Conservation (phyloP, 768 basidiomycete species). For the Coprinopsis cinerea region DNA sequence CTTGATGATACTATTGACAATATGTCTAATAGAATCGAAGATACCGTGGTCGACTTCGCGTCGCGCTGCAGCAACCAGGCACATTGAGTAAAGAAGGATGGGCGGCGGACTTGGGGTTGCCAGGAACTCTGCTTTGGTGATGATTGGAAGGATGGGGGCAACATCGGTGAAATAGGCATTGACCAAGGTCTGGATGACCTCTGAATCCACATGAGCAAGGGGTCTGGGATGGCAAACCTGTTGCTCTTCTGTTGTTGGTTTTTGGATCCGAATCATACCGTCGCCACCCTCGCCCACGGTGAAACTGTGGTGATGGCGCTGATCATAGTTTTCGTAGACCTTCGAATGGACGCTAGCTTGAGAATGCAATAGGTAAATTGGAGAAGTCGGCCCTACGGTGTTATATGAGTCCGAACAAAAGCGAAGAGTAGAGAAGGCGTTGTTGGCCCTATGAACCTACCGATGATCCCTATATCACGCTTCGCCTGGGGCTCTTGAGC, state of each 20-base stretch:
- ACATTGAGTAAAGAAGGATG: conserved; percentile 89
- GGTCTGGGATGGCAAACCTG: conserved; percentile 53
- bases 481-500: conserved; percentile 36
- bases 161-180: conserved; percentile 92
- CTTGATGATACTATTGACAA: conserved; percentile 84
- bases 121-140: conserved; percentile 86
- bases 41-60: conserved; percentile 77
- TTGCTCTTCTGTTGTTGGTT: conserved; percentile 52
- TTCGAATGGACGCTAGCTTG: conserved; percentile 80
- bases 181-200: conserved; percentile 73
- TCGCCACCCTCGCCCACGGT: conserved; percentile 81
- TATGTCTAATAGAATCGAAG: conserved; percentile 86
- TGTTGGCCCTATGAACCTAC: conserved; percentile 30
- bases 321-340: conserved; percentile 82
- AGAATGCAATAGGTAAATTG: conserved; percentile 85
- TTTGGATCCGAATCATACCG: conserved; percentile 79
- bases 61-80: conserved; percentile 83
- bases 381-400: conserved; percentile 75
- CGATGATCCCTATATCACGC: conserved; percentile 59
- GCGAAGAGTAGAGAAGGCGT: conserved; percentile 13
- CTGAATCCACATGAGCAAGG: conserved; percentile 68
- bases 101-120: conserved; percentile 66
- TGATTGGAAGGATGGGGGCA: conserved; percentile 82
- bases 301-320: conserved; percentile 83
- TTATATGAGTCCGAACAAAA: conserved; percentile 38